Evolutionary conservation across 768 basidiomycete species (phyloP).

Genomic region (Termitomyces sp.): DNA sequence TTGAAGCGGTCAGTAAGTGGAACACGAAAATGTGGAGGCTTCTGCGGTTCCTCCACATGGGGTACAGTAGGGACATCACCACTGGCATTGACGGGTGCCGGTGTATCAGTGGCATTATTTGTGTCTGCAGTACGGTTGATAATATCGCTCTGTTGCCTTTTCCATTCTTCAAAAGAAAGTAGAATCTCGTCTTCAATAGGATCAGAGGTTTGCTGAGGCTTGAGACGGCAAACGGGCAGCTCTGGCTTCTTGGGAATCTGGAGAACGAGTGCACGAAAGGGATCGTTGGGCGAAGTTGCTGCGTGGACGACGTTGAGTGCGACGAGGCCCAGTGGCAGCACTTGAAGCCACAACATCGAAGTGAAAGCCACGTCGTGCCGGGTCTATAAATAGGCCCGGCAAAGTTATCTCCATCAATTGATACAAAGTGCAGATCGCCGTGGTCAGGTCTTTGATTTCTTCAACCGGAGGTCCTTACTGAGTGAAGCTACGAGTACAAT

Average conservation of each 20-base stretch:
- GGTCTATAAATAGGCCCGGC: constrained; percentile 3
- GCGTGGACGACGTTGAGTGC: constrained; percentile 9
- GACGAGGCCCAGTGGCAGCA: constrained; percentile 9
- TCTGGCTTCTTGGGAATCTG: constrained; percentile 45
- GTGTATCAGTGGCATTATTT: constrained; percentile 6
- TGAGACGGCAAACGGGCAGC: constrained; percentile 65
- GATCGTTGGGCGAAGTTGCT: constrained; percentile 43
- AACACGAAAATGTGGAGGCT: constrained; percentile 53
- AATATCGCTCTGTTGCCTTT: constrained; percentile 46
- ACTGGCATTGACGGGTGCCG: constrained; percentile 14
- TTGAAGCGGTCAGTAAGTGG: constrained; percentile 88
- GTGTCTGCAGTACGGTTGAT: constrained; percentile 26
- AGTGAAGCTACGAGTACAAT: too few species aligned
- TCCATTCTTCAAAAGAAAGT: constrained; percentile 88
- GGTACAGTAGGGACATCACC: constrained; percentile 14
- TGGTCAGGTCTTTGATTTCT: too few species aligned
- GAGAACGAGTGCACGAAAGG: constrained; percentile 51
- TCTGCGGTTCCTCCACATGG: constrained; percentile 24
- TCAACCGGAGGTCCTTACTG: too few species aligned
- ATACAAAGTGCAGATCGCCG: too few species aligned
- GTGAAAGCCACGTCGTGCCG: constrained; percentile 5
- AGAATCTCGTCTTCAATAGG: constrained; percentile 57
- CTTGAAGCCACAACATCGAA: constrained; percentile 10
- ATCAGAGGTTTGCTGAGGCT: constrained; percentile 42
- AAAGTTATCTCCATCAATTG: not conserved